Percentiles rank a stretch among this genome's conserved stretches.
Evolutionary conservation across 169 alveolate species (phyloP).

Genomic region (Plasmodium relictum): DNA sequence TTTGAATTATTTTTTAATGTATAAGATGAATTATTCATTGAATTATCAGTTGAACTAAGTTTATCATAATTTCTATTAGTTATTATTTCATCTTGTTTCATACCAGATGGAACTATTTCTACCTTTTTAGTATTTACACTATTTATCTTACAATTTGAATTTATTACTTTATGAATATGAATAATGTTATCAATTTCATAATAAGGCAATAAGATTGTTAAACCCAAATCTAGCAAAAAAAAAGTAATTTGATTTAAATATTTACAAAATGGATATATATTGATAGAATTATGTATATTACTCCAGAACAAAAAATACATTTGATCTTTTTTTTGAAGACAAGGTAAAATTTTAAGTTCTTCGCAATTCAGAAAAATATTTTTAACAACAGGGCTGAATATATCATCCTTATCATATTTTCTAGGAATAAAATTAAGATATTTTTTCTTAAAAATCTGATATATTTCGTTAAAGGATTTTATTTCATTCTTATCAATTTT

Average conservation of each 20-base stretch:
- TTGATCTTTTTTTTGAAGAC: slow-evolving; percentile 53
- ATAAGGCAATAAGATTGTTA: slow-evolving; percentile 60
- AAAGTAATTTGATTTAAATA: slow-evolving; percentile 63
- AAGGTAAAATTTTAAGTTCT: slow-evolving; percentile 74
- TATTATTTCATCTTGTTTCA: background rate
- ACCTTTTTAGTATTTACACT: background rate
- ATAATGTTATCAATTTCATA: slow-evolving; percentile 69
- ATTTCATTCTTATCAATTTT: slow-evolving; percentile 50
- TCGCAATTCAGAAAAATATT: slow-evolving; percentile 48
- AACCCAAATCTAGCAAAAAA: slow-evolving; percentile 57
- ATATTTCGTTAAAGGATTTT: slow-evolving; percentile 47
- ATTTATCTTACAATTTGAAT: too few relatives aligned
- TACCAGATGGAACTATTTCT: background rate
- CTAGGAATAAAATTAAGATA: slow-evolving; percentile 70
- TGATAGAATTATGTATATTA: slow-evolving; percentile 26
- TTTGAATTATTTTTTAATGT: background rate
- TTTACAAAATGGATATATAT: slow-evolving; percentile 73
- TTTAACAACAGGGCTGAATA: slow-evolving; percentile 42
- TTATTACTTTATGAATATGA: slow-evolving; percentile 56
- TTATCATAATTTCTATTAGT: background rate
- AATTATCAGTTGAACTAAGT: too few relatives aligned
- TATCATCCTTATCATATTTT: slow-evolving; percentile 59
- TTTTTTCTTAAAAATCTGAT: slow-evolving; percentile 63
- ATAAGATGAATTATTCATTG: background rate
- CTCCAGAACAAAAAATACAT: slow-evolving; percentile 48